phyloP scores from a whole-genome alignment of 169 alveolate species.

The Plasmodium ovale region DNA sequence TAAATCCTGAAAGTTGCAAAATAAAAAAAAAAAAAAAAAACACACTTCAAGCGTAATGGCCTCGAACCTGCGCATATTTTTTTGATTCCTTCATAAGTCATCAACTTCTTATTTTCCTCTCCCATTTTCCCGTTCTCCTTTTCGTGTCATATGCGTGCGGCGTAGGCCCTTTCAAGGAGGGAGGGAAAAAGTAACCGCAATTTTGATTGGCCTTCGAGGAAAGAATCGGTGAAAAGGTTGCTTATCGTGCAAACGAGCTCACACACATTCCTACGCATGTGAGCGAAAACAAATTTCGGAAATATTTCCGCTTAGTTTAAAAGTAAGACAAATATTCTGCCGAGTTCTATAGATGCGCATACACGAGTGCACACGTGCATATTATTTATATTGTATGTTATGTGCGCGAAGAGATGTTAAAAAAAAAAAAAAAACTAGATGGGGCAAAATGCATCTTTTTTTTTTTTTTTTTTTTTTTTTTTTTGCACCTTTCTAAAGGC shows the following conservation, averaged over 20 bases:
- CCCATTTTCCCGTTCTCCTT: constrained; percentile 7
- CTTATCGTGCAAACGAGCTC: no score
- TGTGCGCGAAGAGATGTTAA: background rate
- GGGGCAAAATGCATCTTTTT: background rate
- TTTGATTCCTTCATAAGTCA: constrained; percentile 44
- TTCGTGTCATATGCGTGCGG: background rate
- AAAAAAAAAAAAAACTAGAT: no score
- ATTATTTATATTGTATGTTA: no score
- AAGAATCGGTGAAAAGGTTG: no score
- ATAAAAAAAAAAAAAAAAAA: no score
- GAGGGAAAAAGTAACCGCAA: background rate
- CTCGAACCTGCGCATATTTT: constrained; percentile 50
- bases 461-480: no score
- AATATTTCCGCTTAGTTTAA: background rate
- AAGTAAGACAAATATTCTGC: background rate
- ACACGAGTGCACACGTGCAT: no score
- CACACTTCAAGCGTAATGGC: background rate
- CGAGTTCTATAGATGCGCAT: no score
- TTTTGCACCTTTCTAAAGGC: no score
- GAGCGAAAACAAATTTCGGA: background rate
- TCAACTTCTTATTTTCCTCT: constrained; percentile 2
- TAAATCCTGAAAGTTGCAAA: no score
- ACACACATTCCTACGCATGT: no score
- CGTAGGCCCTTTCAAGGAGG: no score
- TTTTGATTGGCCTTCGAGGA: background rate